Evolutionary conservation across 2,329 filamentous ascomycete genomes (phyloP).

Genomic region (Fusarium circinatum): DNA sequence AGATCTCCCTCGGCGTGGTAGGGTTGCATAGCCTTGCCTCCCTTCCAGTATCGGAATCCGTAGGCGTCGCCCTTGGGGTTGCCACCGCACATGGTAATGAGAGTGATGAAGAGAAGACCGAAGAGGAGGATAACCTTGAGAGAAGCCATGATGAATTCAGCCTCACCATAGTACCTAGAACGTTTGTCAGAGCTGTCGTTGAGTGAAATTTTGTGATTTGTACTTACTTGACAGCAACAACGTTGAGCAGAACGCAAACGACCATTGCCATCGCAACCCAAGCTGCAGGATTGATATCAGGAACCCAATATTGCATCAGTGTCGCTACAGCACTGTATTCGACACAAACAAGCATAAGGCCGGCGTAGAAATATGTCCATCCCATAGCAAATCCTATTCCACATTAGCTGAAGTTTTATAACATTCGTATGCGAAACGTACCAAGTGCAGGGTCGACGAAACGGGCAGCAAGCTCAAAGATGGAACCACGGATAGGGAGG

Average conservation of each 20-base stretch:
- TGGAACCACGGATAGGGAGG: slow-evolving; percentile 63
- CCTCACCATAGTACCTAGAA: slow-evolving; percentile 53
- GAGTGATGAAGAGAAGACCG: slow-evolving; percentile 70
- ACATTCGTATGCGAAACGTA: neutral
- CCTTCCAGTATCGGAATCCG: slow-evolving; percentile 69
- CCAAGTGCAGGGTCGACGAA: slow-evolving; percentile 67
- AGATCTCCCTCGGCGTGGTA: slow-evolving; percentile 58
- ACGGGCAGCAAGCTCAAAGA: slow-evolving; percentile 64
- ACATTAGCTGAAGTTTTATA: neutral
- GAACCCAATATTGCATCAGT: slow-evolving; percentile 57
- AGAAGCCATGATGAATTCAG: slow-evolving; percentile 67
- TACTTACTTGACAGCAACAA: slow-evolving; percentile 55
- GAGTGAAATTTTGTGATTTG: fast-evolving
- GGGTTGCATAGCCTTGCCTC: slow-evolving; percentile 47
- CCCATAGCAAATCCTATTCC: slow-evolving; percentile 59
- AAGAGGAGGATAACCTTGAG: slow-evolving; percentile 60
- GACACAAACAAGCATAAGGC: slow-evolving; percentile 57
- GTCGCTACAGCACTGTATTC: slow-evolving; percentile 58
- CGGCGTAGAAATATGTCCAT: slow-evolving; percentile 62
- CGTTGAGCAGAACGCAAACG: slow-evolving; percentile 58
- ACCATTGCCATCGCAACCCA: slow-evolving; percentile 61
- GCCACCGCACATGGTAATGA: slow-evolving; percentile 75
- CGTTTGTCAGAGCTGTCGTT: neutral
- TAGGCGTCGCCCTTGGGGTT: slow-evolving; percentile 71
- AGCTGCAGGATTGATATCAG: slow-evolving; percentile 56